phyloP scores from a whole-genome alignment of 371 early-diverging fungal species.

The Lichtheimia corymbifera region DNA sequence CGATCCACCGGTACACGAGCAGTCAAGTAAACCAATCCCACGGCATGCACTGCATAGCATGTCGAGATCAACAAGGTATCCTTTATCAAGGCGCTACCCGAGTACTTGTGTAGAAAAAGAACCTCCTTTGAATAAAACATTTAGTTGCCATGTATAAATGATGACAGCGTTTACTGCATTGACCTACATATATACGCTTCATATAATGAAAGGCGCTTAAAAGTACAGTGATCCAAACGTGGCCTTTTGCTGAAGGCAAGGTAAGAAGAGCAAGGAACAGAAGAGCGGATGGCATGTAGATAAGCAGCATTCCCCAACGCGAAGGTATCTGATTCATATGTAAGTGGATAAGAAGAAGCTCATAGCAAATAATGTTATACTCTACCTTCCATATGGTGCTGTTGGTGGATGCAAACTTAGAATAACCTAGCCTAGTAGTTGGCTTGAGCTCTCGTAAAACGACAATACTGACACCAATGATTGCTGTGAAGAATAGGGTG shows the following conservation, averaged over 20 bases:
- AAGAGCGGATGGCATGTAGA: conserved; percentile 26
- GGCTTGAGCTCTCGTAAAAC: conserved; percentile 27
- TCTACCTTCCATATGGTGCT: conserved; percentile 6
- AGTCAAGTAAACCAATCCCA: conserved; percentile 13
- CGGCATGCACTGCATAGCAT: conserved; percentile 19
- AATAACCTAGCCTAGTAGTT: conserved; percentile 30
- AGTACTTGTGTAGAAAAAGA: conserved; percentile 33
- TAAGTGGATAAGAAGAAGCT: not conserved
- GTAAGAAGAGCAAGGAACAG: conserved; percentile 8
- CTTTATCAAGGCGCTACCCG: conserved; percentile 19
- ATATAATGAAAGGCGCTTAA: conserved; percentile 25
- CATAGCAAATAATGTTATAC: not conserved
- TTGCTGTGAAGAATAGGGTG: not conserved
- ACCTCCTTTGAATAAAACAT: conserved; percentile 29
- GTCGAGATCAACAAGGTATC: conserved; percentile 26
- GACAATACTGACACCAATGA: not conserved
- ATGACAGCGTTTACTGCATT: not conserved
- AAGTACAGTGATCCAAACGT: conserved; percentile 8
- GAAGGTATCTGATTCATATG: conserved; percentile 27
- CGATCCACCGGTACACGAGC: conserved; percentile 8
- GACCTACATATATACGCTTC: conserved; percentile 36
- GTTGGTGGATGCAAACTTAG: conserved; percentile 28
- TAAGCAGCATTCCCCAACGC: conserved; percentile 35
- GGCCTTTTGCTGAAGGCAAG: not conserved
- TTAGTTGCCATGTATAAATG: not conserved